Base-by-base conservation (phyloP, 371 early-diverging fungal species). In the Mortierella sp. region DNA sequence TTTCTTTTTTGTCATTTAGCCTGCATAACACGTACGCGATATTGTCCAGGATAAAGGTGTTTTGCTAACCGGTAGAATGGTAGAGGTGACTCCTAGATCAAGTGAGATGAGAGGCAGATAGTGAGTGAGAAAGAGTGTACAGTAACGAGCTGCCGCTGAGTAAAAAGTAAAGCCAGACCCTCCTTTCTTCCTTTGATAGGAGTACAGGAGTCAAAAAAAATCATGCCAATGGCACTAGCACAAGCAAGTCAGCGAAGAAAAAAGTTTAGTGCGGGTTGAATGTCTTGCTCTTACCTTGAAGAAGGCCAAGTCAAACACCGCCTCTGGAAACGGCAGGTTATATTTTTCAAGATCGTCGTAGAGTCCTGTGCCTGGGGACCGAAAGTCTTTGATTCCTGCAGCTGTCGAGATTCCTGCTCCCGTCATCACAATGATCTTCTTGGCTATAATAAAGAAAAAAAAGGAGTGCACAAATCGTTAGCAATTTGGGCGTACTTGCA, bases 361-460 rank as follows among this genome's bases (percentile, higher is more conserved):
- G 29, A 99, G 92, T 6, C 99, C 99, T 2, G 98, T 98, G 7
- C 95, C 95, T 49, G 97, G 96, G 10, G 96, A 94, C 41, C 99
- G 91, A 87, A 98, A 99, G 84, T 98, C 98, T 38, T 96, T 96
- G 70, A 97, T 96, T 72, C 99, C 99, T 24, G 96, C 95, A 3
- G 95, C 90, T 5, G 99, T 98, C n/a, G 98, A 98, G 41, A 98
- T 97, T 1, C 99, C 99, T 10, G 99, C 99, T 32, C 99, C 99
- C 5, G 96, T 94, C 96, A 98, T 93, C 58, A 98, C 96, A 60
- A 99, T 91, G 46, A 98, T 94, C 46, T 93, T 94, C 79, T 93
- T 95, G 70, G 90, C 96, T 90, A 79, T n/a, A 41, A 58, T 12
- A 35, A 35, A 46, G n/a, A 65, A 4, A 68, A 46, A 43, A 21